phyloP scores from a whole-genome alignment of 805 yeast species.

The Candida manassasensis region DNA sequence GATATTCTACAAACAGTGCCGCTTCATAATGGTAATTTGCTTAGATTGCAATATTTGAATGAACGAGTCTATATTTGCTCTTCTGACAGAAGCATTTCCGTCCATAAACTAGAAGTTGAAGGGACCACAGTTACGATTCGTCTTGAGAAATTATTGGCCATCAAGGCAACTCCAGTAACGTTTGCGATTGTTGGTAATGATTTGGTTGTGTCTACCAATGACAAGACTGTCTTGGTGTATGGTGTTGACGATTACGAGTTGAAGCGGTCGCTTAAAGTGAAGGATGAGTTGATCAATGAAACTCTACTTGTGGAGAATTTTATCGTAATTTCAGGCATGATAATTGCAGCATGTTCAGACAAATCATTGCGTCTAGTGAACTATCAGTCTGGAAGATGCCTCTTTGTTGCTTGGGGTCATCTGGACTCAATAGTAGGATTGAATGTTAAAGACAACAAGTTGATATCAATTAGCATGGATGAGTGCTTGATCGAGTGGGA shows the following conservation, averaged over 20 bases:
- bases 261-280: conserved; percentile 36
- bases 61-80: conserved; percentile 48
- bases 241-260: conserved; percentile 30
- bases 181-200: conserved; percentile 35
- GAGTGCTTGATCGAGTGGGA: conserved; percentile 55
- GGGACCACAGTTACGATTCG: conserved; percentile 13
- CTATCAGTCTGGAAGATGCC: conserved; percentile 40
- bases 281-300: conserved; percentile 34
- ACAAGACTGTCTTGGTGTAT: conserved; percentile 43
- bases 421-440: conserved; percentile 45
- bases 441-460: conserved; percentile 17
- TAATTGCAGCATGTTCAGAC: conserved; percentile 48
- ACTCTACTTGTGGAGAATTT: conserved; percentile 44
- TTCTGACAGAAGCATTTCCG: conserved; percentile 55
- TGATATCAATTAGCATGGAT: conserved; percentile 45
- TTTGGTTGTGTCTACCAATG: conserved; percentile 48
- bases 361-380: conserved; percentile 52
- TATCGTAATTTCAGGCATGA: conserved; percentile 22
- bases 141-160: conserved; percentile 45
- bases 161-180: conserved; percentile 48
- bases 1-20: conserved; percentile 55
- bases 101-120: conserved; percentile 39
- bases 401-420: conserved; percentile 54
- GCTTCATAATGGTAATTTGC: conserved; percentile 51
- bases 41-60: conserved; percentile 29